Evolutionary conservation across 345 rosid species (phyloP).

Genomic region (Brassica juncea): DNA sequence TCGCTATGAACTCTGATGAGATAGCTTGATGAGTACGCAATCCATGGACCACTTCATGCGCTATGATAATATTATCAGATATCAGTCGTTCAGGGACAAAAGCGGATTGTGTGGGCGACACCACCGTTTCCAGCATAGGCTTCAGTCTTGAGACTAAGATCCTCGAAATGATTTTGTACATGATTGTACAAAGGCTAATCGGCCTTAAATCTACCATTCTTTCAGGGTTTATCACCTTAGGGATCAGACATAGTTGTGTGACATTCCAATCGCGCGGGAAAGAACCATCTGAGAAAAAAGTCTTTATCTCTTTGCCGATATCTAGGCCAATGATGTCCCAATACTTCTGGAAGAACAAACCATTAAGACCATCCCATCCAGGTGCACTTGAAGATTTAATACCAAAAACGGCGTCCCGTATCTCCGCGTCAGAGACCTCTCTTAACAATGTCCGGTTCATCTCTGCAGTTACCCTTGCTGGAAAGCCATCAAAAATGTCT

Average conservation of each 20-base stretch:
- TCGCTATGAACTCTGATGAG: not conserved
- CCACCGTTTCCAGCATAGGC: not conserved
- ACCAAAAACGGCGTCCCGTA: not conserved
- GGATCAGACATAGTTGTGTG: not conserved
- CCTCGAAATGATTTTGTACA: not conserved
- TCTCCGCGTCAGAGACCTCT: not conserved
- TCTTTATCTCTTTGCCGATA: not conserved
- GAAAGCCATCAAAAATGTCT: not conserved
- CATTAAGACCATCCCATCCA: not conserved
- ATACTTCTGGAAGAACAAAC: not conserved
- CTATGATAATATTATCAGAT: not conserved
- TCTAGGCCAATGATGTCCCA: not conserved
- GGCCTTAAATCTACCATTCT: not conserved
- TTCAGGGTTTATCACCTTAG: not conserved
- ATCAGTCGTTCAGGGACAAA: not conserved
- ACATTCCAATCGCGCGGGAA: not conserved
- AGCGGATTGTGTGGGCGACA: not conserved
- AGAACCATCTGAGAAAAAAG: not conserved
- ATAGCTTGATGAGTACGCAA: not conserved
- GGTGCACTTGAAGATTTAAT: not conserved
- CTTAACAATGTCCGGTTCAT: not conserved
- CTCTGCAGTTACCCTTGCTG: not conserved
- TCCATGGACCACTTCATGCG: not conserved
- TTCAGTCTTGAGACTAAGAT: not conserved
- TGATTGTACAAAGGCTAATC: not conserved